Base-by-base conservation (phyloP, 2,329 filamentous ascomycete species). In the Colletotrichum tofieldiae region DNA sequence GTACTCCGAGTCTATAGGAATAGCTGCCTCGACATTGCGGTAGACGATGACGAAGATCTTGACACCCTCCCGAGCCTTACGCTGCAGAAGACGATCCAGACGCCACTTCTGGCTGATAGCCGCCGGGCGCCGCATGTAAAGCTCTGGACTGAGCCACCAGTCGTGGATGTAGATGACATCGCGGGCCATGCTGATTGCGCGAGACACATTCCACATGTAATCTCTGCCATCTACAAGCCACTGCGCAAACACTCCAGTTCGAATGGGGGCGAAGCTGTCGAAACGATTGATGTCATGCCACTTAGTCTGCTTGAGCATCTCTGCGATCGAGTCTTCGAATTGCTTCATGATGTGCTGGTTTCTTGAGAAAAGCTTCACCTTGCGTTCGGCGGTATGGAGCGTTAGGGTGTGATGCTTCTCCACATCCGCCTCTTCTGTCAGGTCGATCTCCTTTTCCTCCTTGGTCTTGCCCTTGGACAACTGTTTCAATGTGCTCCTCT, bases 111-210 rank as follows among this genome's bases (percentile, higher is more conserved):
- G 96, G 79, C 95, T 98, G 82, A 98, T 98, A 56, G 94, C 95
- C 32, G 96, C 93, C 65, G 96, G 96, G 70, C 96, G 90, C 72
- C 96, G 91, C 91, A 98, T 92, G 84, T 99, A 99, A 55, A 99
- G 85, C 82, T 99, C 96, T 1, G 96, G 96, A 77, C 94, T 98
- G 51, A 99, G 85, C 96, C 96, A 99, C 96, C 96, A 99, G 82
- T 98, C 96, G 81, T 99, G 96, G 74, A 99, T 98, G 82, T 98
- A 98, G 77, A 99, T 96, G 73, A 98, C 96, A 84, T 98, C 96
- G 78, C 94, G 94, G 11, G 96, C 96, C 91, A 98, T 98, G 80
- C 94, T 96, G 78, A 99, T 97, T 16, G 96, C 96, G 75, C 96
- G 91, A 14, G 96, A 98, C 9, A 98, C 95, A 80, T 98, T 97